Evolutionary conservation across 139 green algal species (phyloP).

Genomic region (Tetraselmis striata): DNA sequence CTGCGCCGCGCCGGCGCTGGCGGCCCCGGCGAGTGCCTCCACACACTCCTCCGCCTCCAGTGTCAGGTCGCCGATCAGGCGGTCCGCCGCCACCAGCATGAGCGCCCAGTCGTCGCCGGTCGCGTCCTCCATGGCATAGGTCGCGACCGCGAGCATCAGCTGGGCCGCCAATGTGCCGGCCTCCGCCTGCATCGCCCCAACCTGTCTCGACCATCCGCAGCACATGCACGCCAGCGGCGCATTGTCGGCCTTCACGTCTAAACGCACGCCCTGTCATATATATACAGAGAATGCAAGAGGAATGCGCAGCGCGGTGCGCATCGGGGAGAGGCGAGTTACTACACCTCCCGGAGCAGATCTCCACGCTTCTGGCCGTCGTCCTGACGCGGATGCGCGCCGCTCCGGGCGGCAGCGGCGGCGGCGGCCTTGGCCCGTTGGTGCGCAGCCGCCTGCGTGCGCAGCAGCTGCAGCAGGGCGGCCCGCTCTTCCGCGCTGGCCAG

Average conservation of each 20-base stretch:
- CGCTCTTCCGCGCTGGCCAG: background rate
- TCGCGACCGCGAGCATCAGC: background rate
- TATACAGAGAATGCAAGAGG: no score
- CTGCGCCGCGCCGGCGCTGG: background rate
- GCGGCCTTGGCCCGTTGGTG: background rate
- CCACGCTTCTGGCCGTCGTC: no score
- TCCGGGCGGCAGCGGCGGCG: background rate
- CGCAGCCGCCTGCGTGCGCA: background rate
- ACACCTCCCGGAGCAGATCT: no score
- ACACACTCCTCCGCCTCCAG: background rate
- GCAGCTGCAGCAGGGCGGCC: background rate
- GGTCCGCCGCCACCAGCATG: background rate
- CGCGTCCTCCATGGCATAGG: background rate
- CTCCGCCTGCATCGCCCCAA: background rate
- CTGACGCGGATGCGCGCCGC: no score
- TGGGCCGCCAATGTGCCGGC: background rate
- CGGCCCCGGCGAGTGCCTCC: background rate
- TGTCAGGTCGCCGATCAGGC: background rate
- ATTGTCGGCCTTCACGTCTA: no score
- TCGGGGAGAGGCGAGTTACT: no score
- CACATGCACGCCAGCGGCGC: no score
- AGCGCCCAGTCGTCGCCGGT: background rate
- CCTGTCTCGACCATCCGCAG: no score
- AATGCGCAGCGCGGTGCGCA: no score
- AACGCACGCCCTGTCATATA: no score